These are phyloP conservation scores for Halteria grandinella DNA, from an alignment of 73 alveolate genomes.

Conservation along the genomic window DNA sequence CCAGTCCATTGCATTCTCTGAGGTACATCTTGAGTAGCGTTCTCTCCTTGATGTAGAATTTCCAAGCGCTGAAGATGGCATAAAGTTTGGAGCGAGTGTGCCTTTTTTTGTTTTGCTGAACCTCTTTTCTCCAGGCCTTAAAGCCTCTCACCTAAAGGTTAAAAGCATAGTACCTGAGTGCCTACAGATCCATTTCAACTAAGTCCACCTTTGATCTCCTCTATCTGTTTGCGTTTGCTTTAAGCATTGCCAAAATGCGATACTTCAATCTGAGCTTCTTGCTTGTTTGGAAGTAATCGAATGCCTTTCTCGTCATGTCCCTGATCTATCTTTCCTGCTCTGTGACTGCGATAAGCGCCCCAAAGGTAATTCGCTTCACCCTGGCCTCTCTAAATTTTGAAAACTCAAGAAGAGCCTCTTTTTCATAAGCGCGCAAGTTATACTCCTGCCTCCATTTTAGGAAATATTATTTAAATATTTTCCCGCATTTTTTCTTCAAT, in stretches of 20 bases:
- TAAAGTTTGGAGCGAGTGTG: constrained; percentile 53
- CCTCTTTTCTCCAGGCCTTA: constrained; percentile 40
- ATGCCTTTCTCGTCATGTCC: constrained; percentile 24
- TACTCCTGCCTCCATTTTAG: constrained; percentile 42
- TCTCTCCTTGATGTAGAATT: constrained; percentile 54
- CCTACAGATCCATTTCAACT: constrained; percentile 20
- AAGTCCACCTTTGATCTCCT: background rate
- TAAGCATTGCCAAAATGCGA: too few relatives aligned
- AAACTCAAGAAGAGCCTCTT: constrained; percentile 26
- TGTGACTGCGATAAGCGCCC: background rate
- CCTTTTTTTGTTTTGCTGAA: constrained; percentile 15
- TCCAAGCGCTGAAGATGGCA: constrained; percentile 57
- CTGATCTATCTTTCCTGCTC: constrained; percentile 6
- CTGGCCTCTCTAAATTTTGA: constrained; percentile 12
- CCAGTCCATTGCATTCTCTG: constrained; percentile 30
- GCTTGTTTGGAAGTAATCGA: constrained; percentile 12
- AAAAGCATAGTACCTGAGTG: constrained; percentile 15
- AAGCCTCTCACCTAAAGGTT: constrained; percentile 9
- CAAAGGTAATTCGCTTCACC: constrained; percentile 24
- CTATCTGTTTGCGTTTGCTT: too few relatives aligned
- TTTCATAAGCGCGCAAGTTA: constrained; percentile 17
- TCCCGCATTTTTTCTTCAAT: constrained; percentile 37
- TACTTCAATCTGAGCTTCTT: too few relatives aligned
- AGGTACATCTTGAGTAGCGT: constrained; percentile 39
- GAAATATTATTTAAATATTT: constrained; percentile 25